Base-by-base conservation (phyloP, 108 stramenopile species). In the Mayamaea pseudoterrestris region DNA sequence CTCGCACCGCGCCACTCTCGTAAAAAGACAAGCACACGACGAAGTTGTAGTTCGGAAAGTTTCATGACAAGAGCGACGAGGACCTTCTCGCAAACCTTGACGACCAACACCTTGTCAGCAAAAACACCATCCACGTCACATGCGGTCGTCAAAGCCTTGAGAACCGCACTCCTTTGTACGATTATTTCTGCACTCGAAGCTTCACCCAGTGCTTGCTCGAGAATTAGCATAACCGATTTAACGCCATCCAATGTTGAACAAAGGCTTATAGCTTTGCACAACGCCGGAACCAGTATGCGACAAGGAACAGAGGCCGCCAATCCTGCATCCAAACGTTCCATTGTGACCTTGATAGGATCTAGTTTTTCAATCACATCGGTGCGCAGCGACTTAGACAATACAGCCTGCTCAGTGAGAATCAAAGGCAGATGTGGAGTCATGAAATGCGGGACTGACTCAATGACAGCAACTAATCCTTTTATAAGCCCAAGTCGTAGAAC, bases 41-140 rank as follows among this genome's bases (percentile, higher is more conserved):
- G 83, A n/a, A 90, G 60, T 49, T 90, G 89, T 1, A 74, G 42
- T 56, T 90, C 89, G 8, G 89, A 90, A 16, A 86, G 40, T 53
- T 90, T 90, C 74, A 90, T 66, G 0, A 83, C 76, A 21, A 90
- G 42, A 16, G 80, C 63, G 25, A 86, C 29, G 14, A 90, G 47
- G 35, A 72, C 58, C 24, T 70, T 57, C 50, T 76, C 73, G 0
- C 73, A 56, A 30, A 63, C 53, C 22, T 41, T n/a, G 30, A 84
- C 35, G 7, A 77, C 41, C 35, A 45, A 30, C 32, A 42, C n/a
- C 7, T 43, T 35, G 27, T 37, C 44, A 1, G 47, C 43, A 12
- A 44, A 35, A 35, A 58, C 44, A 3, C 37, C 48, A 42, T 70
- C 63, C 36, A 46, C 61, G 2, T 65, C 73, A 39, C 69, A 74